Conservation (phyloP, 1,284 basidiomycete species). For the Ustilago crameri region DNA sequence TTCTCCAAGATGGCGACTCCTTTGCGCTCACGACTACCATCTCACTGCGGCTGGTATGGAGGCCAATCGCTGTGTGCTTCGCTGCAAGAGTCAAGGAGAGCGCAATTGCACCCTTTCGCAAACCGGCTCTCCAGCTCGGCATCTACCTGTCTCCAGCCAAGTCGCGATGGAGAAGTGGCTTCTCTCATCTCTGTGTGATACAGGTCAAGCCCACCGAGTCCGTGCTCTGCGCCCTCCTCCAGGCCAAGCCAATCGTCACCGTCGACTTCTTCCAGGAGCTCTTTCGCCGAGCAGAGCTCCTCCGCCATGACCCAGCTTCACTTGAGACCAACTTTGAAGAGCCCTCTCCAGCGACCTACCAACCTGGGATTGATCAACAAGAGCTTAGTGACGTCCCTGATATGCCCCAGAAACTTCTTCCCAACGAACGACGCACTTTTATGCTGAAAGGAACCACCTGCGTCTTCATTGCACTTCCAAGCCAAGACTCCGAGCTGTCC, state of each 20-base stretch:
- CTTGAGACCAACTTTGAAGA: conserved; percentile 42
- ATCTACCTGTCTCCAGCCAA: conserved; percentile 44
- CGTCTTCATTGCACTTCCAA: conserved; percentile 38
- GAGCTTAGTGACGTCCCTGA: conserved; percentile 40
- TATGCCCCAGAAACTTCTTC: conserved; percentile 18
- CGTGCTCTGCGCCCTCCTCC: conserved; percentile 36
- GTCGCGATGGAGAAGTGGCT: conserved; percentile 41
- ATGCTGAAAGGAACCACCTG: conserved; percentile 53
- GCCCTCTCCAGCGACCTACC: conserved; percentile 27
- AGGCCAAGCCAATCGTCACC: conserved; percentile 39
- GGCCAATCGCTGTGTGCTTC: conserved; percentile 41
- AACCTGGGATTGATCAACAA: conserved; percentile 28
- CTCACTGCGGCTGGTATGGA: conserved; percentile 41
- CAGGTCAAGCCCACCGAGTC: conserved; percentile 48
- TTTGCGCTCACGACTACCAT: conserved; percentile 51
- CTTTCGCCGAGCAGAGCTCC: conserved; percentile 33
- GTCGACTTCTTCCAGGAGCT: conserved; percentile 46
- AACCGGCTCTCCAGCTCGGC: conserved; percentile 22
- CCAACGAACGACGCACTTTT: conserved; percentile 29
- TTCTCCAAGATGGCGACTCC: conserved; percentile 29
- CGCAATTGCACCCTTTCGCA: conserved; percentile 22
- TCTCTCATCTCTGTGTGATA: conserved; percentile 42
- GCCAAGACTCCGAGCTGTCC: conserved; percentile 33
- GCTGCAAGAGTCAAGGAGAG: conserved; percentile 36
- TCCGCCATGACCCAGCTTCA: conserved; percentile 34